Conservation (phyloP, 2,329 filamentous ascomycete species). For the Microdochium nivale region DNA sequence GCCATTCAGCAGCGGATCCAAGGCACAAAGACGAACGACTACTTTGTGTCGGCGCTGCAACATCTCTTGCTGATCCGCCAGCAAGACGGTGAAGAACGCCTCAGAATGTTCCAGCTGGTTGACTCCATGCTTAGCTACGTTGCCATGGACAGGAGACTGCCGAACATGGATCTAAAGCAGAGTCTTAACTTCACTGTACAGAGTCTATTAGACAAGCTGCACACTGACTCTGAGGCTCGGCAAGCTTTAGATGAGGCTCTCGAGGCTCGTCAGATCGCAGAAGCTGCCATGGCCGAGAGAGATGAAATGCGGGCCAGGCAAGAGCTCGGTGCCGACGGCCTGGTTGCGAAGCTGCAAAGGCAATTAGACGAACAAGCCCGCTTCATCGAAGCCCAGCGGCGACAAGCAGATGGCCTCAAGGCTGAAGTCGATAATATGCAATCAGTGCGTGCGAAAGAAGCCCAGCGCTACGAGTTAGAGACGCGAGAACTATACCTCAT, state of each 20-base stretch:
- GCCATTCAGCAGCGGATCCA: slow-evolving; percentile 80
- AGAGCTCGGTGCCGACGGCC: slow-evolving; percentile 83
- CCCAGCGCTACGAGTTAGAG: slow-evolving; percentile 91
- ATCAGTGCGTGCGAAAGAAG: slow-evolving; percentile 76
- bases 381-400: slow-evolving; percentile 79
- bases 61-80: slow-evolving; percentile 89
- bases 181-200: slow-evolving; percentile 97
- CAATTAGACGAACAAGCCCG: slow-evolving; percentile 88
- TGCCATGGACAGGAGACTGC: slow-evolving; percentile 90
- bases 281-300: slow-evolving; percentile 90
- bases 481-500: slow-evolving; percentile 96
- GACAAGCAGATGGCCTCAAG: slow-evolving; percentile 82
- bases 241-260: slow-evolving; percentile 87
- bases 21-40: slow-evolving; percentile 82
- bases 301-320: slow-evolving; percentile 89
- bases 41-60: slow-evolving; percentile 91
- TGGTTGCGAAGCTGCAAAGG: slow-evolving; percentile 87
- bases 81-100: slow-evolving; percentile 81
- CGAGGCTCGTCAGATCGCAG: slow-evolving; percentile 85
- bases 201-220: slow-evolving; percentile 86
- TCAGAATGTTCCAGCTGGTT: slow-evolving; percentile 94
- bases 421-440: slow-evolving; percentile 83
- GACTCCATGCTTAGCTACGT: slow-evolving; percentile 99
- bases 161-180: slow-evolving; percentile 96
- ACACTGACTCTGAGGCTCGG: slow-evolving; percentile 90